Conservation (phyloP, 78 protist genomes). For the Chrysochromulina tobinii region DNA sequence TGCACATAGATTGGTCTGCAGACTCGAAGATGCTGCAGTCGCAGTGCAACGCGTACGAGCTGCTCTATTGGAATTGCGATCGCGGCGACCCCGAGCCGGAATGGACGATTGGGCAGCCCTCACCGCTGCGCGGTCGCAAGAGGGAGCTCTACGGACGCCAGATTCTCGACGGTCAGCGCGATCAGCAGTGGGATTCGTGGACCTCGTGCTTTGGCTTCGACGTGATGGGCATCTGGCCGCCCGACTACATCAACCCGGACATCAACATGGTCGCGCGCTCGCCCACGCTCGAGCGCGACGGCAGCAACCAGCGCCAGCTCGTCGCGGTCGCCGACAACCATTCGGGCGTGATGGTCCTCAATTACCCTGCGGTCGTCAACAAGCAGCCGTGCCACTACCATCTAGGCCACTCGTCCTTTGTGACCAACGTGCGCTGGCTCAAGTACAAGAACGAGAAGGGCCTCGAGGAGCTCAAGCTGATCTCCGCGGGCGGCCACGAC, state of each 20-base stretch:
- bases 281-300: background rate
- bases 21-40: background rate
- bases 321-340: background rate
- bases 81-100: background rate
- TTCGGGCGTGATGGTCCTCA: background rate
- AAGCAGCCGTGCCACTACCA: background rate
- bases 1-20: background rate
- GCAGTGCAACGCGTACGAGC: background rate
- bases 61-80: background rate
- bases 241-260: background rate
- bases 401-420: background rate
- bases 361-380: background rate
- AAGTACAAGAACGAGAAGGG: background rate
- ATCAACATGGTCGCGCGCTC: constrained; percentile 26
- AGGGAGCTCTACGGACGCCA: no score
- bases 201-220: background rate
- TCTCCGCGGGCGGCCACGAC: constrained; percentile 21
- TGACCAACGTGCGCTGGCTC: background rate
- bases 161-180: background rate
- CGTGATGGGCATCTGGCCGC: constrained; percentile 27
- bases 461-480: background rate
- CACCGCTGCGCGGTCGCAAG: background rate
- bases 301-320: background rate
- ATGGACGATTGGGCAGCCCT: background rate
- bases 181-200: background rate